A percentile compares a stretch with the other conserved stretches of the same genome.
These are phyloP conservation scores for Chenopodium album DNA, from an alignment of 148 eudicot genomes.

Conservation along the genomic window DNA sequence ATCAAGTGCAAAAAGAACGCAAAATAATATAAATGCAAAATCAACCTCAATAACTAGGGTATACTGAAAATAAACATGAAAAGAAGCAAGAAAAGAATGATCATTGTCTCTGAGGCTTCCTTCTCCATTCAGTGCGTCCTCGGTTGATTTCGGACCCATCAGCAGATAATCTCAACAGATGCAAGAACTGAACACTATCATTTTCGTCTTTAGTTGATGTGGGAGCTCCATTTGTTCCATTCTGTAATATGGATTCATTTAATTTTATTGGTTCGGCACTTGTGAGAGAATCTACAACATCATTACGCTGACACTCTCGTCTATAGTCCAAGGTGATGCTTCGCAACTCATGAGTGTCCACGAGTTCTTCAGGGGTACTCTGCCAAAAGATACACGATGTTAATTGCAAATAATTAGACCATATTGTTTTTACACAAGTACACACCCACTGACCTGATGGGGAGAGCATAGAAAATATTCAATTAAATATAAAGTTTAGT, in stretches of 20 bases:
- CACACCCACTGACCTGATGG: too few species aligned
- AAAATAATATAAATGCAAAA: slow-evolving; percentile 8
- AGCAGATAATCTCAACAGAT: slow-evolving; percentile 66
- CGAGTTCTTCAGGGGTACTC: slow-evolving; percentile 85
- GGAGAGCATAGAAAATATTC: too few species aligned
- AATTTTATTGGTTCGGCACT: slow-evolving; percentile 43
- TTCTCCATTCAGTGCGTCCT: slow-evolving; percentile 86
- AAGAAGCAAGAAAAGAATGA: not conserved
- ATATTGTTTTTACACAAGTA: not conserved
- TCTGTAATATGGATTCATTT: slow-evolving; percentile 22
- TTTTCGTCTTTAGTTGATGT: slow-evolving; percentile 33
- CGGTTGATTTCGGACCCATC: slow-evolving; percentile 73
- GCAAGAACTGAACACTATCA: slow-evolving; percentile 52
- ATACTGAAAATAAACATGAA: not conserved
- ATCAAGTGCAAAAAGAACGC: not conserved
- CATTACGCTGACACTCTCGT: slow-evolving; percentile 86
- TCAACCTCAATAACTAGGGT: not conserved
- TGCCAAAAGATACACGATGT: slow-evolving; percentile 27
- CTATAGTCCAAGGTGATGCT: slow-evolving; percentile 83
- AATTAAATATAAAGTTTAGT: too few species aligned
- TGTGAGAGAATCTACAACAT: slow-evolving; percentile 77
- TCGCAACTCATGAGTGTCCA: slow-evolving; percentile 72
- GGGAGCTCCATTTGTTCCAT: slow-evolving; percentile 50
- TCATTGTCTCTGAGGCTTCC: slow-evolving; percentile 48
- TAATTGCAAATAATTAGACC: not conserved